These are phyloP conservation scores for Prinsepia uniflora DNA, from an alignment of 306 rosid species.

Conservation along the genomic window DNA sequence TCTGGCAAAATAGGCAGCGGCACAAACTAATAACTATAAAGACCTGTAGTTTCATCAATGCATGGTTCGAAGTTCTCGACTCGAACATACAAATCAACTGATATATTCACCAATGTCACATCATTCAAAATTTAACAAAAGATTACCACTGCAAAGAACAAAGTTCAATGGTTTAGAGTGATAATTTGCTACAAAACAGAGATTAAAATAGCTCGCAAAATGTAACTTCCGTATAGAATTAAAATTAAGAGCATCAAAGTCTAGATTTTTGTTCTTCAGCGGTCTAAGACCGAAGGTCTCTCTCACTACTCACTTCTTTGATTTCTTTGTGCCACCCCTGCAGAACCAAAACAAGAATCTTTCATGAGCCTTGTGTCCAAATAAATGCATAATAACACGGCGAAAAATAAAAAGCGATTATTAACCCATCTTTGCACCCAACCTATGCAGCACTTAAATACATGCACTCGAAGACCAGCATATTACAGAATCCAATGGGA, in stretches of 20 bases:
- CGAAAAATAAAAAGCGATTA: too few relatives aligned
- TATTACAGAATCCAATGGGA: too few relatives aligned
- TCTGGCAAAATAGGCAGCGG: too few relatives aligned
- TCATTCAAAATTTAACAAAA: slow-evolving; percentile 8
- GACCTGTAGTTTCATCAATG: background rate
- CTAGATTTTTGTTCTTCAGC: slow-evolving; percentile 9
- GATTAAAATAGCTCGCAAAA: slow-evolving; percentile 10
- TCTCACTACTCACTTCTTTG: slow-evolving; percentile 37
- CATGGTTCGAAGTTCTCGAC: background rate
- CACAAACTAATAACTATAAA: background rate
- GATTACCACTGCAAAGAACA: slow-evolving; percentile 9
- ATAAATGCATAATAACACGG: background rate
- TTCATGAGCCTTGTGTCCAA: background rate
- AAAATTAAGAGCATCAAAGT: background rate
- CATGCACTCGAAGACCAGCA: too few relatives aligned
- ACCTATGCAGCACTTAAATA: too few relatives aligned
- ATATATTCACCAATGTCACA: slow-evolving; percentile 18
- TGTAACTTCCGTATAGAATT: slow-evolving; percentile 7
- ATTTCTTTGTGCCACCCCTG: slow-evolving; percentile 37
- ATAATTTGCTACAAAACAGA: slow-evolving; percentile 15
- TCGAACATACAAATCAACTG: background rate
- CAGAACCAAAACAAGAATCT: background rate
- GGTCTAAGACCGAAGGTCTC: background rate
- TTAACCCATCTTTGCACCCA: too few relatives aligned
- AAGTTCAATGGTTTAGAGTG: slow-evolving; percentile 19